Evolutionary conservation across 305 asterid genomes (phyloP).

Genomic region (Fraxinus angustifolia): DNA sequence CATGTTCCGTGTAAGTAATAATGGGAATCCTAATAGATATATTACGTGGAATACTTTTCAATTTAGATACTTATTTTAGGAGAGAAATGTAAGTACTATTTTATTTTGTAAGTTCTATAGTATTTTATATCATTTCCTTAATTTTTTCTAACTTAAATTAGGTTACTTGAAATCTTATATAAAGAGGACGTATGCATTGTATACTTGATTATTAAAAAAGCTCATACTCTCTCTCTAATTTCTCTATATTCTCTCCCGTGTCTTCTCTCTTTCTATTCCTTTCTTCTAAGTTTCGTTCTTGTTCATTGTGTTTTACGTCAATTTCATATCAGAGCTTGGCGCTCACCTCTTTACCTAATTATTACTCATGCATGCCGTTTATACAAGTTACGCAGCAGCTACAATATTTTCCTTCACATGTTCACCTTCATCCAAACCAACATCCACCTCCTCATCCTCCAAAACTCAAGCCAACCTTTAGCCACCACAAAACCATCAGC

Average conservation of each 20-base stretch:
- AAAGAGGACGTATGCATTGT: not conserved
- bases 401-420: not conserved
- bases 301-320: not conserved
- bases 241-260: not conserved
- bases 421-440: not conserved
- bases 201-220: not conserved
- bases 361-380: not conserved
- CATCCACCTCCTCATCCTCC: not conserved
- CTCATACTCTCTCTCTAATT: not conserved
- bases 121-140: not conserved
- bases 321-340: not conserved
- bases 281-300: not conserved
- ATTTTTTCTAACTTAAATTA: not conserved
- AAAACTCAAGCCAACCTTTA: not conserved
- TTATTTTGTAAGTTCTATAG: not conserved
- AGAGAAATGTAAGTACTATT: not conserved
- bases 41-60: not conserved
- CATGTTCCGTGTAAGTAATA: not conserved
- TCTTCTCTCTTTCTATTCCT: not conserved
- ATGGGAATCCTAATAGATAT: not conserved
- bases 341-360: not conserved
- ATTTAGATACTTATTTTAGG: not conserved
- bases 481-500: not conserved
- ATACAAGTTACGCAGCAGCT: not conserved
- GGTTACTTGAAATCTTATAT: not conserved